Evolutionary conservation across 768 basidiomycete species (phyloP).

Genomic region (Mycena galopus): DNA sequence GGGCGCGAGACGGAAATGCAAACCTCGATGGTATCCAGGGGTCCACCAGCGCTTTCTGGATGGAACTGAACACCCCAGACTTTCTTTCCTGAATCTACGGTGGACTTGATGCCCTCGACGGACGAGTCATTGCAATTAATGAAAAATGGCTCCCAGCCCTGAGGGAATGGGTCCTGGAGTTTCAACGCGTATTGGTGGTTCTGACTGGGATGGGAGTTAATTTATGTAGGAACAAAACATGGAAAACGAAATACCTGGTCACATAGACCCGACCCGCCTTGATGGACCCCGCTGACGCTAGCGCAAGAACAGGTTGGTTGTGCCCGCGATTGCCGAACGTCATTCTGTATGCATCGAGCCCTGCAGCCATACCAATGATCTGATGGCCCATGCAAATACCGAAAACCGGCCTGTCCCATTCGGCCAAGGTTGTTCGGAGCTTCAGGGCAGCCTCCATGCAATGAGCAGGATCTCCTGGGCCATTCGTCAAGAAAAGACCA

Average conservation of each 20-base stretch:
- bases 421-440: conserved; percentile 83
- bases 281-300: conserved; percentile 94
- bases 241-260: conserved; percentile 72
- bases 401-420: conserved; percentile 95
- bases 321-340: conserved; percentile 99
- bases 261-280: conserved; percentile 97
- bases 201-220: conserved; percentile 64
- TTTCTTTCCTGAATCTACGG: conserved; percentile 86
- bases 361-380: conserved; percentile 97
- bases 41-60: conserved; percentile 98
- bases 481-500: conserved; percentile 96
- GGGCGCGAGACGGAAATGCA: conserved; percentile 37
- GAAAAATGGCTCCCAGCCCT: conserved; percentile 99
- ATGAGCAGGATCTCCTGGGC: conserved; percentile 93
- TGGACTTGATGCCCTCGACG: conserved; percentile 98
- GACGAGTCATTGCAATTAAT: conserved; percentile 99
- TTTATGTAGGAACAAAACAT: conserved; percentile 9
- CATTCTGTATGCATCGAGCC: conserved; percentile 97
- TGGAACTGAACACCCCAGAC: conserved; percentile 99
- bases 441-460: conserved; percentile 88
- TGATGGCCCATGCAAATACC: conserved; percentile 99
- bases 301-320: conserved; percentile 97
- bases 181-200: conserved; percentile 99
- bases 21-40: conserved; percentile 97
- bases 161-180: conserved; percentile 94